Percentiles rank a stretch among this genome's conserved stretches.
Evolutionary conservation across 2,329 filamentous ascomycete genomes (phyloP).

Genomic region (Hypoxylon sp.): DNA sequence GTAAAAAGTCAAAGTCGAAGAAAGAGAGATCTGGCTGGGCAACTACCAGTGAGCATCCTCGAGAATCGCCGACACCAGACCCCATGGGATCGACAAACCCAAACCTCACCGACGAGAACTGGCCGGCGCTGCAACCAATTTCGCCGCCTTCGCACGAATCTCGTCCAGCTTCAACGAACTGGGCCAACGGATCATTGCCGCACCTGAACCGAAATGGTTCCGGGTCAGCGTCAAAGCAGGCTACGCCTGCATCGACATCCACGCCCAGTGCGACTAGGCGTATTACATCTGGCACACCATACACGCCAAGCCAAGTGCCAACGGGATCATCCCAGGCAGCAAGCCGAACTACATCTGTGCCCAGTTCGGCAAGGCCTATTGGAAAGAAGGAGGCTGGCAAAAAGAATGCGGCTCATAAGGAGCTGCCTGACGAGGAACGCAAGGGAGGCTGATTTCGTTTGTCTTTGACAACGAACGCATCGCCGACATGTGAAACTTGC

Average conservation of each 20-base stretch:
- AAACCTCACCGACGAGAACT: background rate
- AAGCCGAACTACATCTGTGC: background rate
- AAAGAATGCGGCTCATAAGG: background rate
- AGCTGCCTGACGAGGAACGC: background rate
- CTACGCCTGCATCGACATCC: background rate
- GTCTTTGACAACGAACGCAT: background rate
- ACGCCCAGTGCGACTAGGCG: background rate
- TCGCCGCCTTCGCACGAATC: background rate
- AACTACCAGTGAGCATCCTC: background rate
- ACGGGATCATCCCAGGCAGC: background rate
- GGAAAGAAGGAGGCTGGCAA: background rate
- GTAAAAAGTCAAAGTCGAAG: background rate
- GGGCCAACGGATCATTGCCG: background rate
- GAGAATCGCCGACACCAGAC: background rate
- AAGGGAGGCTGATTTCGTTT: conserved; percentile 5
- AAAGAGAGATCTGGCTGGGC: background rate
- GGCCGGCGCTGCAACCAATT: background rate
- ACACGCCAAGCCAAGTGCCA: background rate
- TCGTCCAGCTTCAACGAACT: background rate
- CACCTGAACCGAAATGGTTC: background rate
- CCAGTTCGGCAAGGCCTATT: background rate
- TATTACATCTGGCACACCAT: background rate
- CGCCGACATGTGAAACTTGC: background rate
- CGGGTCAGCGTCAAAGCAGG: background rate
- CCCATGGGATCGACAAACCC: background rate